Percentiles rank a stretch among this genome's conserved stretches.
phyloP scores from a whole-genome alignment of 768 basidiomycete species.

The Kwoniella sp. region DNA sequence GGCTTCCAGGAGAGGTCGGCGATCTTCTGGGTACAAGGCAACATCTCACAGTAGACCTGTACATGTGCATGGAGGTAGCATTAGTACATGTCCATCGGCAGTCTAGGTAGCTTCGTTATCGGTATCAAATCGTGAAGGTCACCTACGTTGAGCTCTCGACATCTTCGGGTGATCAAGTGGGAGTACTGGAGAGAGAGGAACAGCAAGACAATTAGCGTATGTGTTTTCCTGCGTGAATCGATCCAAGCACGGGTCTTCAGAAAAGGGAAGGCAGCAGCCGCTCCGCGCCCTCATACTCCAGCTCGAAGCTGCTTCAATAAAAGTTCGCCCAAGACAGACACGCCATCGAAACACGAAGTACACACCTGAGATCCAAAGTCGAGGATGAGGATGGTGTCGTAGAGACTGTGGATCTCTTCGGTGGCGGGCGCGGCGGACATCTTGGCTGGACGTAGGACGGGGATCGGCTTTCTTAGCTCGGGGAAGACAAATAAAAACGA shows the following conservation, averaged over 20 bases:
- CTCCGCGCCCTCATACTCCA: neutral
- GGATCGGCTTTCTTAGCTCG: neutral
- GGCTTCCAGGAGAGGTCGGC: constrained; percentile 88
- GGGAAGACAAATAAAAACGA: neutral
- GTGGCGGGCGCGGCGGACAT: constrained; percentile 27
- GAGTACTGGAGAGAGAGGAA: constrained; percentile 68
- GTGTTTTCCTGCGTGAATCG: no score
- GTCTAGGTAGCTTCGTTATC: neutral
- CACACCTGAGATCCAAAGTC: constrained; percentile 95
- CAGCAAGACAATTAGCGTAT: no score
- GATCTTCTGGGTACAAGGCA: constrained; percentile 92
- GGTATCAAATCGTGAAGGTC: constrained; percentile 1
- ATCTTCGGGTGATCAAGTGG: constrained; percentile 94
- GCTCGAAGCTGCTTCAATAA: neutral
- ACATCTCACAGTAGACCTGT: constrained; percentile 80
- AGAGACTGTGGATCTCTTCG: constrained; percentile 85
- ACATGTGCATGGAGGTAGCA: neutral
- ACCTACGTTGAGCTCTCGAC: constrained; percentile 87
- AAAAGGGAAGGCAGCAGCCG: constrained; percentile 24
- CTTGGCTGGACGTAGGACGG: neutral
- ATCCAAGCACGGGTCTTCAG: no score
- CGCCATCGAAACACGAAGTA: constrained; percentile 19
- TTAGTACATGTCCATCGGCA: neutral
- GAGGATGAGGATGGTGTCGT: constrained; percentile 92
- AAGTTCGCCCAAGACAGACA: neutral